These are phyloP conservation scores for Pueraria montana DNA, from an alignment of 306 rosid species.

Conservation along the genomic window DNA sequence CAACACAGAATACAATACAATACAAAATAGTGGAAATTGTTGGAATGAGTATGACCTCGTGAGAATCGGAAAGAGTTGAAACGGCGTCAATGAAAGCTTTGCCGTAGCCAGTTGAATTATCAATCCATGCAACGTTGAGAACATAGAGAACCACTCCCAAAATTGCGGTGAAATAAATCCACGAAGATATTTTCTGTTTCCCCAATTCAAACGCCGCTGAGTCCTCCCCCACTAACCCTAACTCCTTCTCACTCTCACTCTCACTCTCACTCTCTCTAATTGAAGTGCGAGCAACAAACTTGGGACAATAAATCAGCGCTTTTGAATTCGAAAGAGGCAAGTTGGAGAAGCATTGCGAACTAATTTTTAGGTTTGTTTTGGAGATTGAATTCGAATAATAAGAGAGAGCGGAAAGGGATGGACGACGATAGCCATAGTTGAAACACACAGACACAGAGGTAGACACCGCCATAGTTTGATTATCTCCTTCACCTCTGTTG, in stretches of 20 bases:
- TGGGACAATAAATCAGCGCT: background rate
- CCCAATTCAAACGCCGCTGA: conserved; percentile 72
- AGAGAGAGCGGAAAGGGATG: conserved; percentile 9
- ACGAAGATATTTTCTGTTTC: conserved; percentile 77
- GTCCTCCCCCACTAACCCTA: conserved; percentile 70
- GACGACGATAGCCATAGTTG: conserved; percentile 26
- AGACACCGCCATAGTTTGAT: conserved; percentile 52
- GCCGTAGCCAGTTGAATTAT: conserved; percentile 79
- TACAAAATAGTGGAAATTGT: background rate
- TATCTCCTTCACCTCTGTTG: background rate
- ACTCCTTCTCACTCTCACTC: conserved; percentile 40
- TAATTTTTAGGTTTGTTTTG: background rate
- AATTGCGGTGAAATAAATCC: conserved; percentile 72
- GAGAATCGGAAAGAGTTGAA: conserved; percentile 74
- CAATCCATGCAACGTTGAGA: conserved; percentile 80
- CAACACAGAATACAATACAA: background rate
- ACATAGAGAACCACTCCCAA: conserved; percentile 74
- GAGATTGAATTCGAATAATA: background rate
- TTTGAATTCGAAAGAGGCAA: background rate
- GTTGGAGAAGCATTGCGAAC: background rate
- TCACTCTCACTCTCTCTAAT: conserved; percentile 39
- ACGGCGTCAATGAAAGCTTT: conserved; percentile 71
- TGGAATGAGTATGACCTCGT: conserved; percentile 54
- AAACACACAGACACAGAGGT: background rate
- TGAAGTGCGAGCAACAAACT: conserved; percentile 54